Base-by-base conservation (phyloP, 2,329 filamentous ascomycete genomes). In the Aureobasidium musti region DNA sequence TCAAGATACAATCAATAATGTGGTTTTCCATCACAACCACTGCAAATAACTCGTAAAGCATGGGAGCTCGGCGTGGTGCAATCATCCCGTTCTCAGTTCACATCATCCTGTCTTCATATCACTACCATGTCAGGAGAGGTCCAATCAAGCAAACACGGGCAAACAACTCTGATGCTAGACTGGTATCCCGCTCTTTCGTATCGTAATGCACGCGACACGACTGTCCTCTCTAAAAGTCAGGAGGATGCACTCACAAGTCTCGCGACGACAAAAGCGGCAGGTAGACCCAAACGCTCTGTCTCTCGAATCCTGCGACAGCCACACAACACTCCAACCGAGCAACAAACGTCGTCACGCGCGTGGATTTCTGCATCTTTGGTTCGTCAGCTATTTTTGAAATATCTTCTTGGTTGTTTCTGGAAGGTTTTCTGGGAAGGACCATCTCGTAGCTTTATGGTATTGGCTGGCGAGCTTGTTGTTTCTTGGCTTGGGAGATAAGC, bases 281-380 rank as follows among this genome's bases (percentile, higher is more conserved):
- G 52, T 56, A 26, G 14, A 56, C n/a, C 52, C 14, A 56, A 35
- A 39, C 52, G 52, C 35, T 23, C 10, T 14, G 10, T n/a, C 21
- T n/a, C 37, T 23, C 11, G 14, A 19, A 57, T 57, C 54, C 54
- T 57, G n/a, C 54, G 35, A n/a, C 54, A 57, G 54, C 54, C 54
- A 57, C 54, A 30, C 21, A 28, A 43, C 30, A 43, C 23, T n/a
- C 28, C 35, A 28, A 39, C 6, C 23, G 50, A 37, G 11, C 30
- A 8, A 17, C 23, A 23, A 5, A 56, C 11, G n/a, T 7, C 17
- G 37, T 57, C 54, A 57, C 54, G 35, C 35, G 54, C 37, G 37
- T 30, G 7, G 7, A 3, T 30, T 57, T 19, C 54, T 35, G 33
- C 35, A 35, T 5, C 23, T 28, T n/a, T 43, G 37, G 23, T 57